Percentiles rank a stretch among this genome's conserved stretches.
phyloP scores from a whole-genome alignment of 176 grass and related monocot genomes.

The Typha latifolia region DNA sequence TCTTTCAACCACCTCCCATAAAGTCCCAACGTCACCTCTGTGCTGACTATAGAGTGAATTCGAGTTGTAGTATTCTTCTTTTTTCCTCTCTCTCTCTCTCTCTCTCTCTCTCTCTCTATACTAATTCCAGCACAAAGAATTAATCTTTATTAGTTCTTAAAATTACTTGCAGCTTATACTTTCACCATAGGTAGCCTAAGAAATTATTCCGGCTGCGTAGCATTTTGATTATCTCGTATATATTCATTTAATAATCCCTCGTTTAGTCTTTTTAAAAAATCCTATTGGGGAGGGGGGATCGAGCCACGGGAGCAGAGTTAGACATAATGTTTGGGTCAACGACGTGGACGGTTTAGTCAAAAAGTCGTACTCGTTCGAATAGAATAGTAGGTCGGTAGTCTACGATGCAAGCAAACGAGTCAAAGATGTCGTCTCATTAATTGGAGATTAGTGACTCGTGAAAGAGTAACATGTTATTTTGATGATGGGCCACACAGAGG shows the following conservation, averaged over 20 bases:
- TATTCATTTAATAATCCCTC: not conserved
- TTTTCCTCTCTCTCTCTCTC: no score
- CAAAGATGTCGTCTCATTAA: not conserved
- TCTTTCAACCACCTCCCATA: not conserved
- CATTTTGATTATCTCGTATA: not conserved
- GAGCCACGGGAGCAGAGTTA: no score
- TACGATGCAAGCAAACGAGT: not conserved
- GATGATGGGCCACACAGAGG: not conserved
- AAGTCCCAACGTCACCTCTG: no score
- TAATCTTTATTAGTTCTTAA: no score
- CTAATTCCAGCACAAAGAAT: no score
- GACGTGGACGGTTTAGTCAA: not conserved
- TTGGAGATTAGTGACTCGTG: not conserved
- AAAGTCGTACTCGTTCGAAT: not conserved
- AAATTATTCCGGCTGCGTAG: not conserved
- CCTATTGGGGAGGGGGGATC: not conserved
- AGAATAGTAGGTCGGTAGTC: not conserved
- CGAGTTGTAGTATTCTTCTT: no score
- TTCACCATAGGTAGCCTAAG: not conserved
- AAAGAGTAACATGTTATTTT: no score
- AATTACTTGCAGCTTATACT: no score
- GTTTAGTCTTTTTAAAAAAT: no score
- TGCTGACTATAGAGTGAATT: no score
- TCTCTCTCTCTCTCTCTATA: no score
- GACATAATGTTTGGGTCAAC: not conserved